These are phyloP conservation scores for Akanthomyces lecanii DNA, from an alignment of 2,329 filamentous ascomycete genomes.

Conservation along the genomic window DNA sequence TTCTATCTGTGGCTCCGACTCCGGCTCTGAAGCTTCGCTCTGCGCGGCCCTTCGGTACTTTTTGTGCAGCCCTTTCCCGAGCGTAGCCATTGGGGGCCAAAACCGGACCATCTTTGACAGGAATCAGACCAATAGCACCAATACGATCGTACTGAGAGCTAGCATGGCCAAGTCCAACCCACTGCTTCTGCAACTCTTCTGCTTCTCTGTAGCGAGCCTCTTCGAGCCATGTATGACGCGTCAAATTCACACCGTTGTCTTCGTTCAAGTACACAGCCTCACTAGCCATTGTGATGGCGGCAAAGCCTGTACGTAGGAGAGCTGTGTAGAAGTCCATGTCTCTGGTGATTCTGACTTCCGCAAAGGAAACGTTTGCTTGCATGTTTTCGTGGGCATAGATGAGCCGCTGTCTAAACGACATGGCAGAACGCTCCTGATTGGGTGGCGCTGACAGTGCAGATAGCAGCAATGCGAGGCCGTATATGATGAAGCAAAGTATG, in stretches of 20 bases:
- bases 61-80: conserved; percentile 64
- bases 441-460: conserved; percentile 50
- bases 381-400: conserved; percentile 76
- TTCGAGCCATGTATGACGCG: conserved; percentile 83
- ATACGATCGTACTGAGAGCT: conserved; percentile 48
- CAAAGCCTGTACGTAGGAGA: conserved; percentile 80
- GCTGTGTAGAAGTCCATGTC: conserved; percentile 96
- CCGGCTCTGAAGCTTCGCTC: conserved; percentile 54
- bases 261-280: conserved; percentile 96
- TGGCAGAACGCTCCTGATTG: conserved; percentile 24
- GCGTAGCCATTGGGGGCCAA: conserved; percentile 57
- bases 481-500: conserved; percentile 69
- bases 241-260: conserved; percentile 69
- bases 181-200: conserved; percentile 53
- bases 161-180: conserved; percentile 43
- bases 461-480: conserved; percentile 68
- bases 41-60: conserved; percentile 43
- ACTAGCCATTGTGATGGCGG: conserved; percentile 84
- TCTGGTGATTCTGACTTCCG: conserved; percentile 73
- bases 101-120: conserved; percentile 44
- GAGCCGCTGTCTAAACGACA: conserved; percentile 57
- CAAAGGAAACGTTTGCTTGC: conserved; percentile 84
- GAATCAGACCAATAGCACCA: conserved; percentile 52
- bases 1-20: conserved; percentile 74
- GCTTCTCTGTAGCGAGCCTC: conserved; percentile 78